phyloP scores from a whole-genome alignment of 192 early-diverging fungal genomes.

The Geranomyces michiganensis region DNA sequence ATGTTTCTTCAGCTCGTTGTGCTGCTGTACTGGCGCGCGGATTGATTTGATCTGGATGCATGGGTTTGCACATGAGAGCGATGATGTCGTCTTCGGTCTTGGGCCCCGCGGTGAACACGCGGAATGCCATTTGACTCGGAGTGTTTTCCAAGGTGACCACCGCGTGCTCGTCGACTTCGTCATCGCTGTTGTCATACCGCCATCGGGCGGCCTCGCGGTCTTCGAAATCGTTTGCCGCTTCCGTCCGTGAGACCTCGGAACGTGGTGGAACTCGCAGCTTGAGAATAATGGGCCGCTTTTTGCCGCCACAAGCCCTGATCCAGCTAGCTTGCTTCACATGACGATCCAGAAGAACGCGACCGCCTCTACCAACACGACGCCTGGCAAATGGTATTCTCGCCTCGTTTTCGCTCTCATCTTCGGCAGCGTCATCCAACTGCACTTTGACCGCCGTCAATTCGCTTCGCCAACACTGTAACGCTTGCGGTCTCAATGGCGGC shows the following conservation, averaged over 20 bases:
- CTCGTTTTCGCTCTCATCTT: conserved; percentile 26
- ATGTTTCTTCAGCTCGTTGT: conserved; percentile 28
- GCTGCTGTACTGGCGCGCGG: conserved; percentile 20
- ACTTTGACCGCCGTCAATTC: conserved; percentile 10
- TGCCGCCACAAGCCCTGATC: conserved; percentile 4
- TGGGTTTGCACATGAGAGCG: conserved; percentile 25
- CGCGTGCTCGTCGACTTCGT: conserved; percentile 31
- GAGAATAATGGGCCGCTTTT: not conserved
- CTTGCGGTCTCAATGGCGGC: conserved; percentile 39
- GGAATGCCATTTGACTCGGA: conserved; percentile 27
- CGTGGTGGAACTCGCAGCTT: not conserved
- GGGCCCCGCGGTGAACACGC: conserved; percentile 22
- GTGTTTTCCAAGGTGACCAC: conserved; percentile 16
- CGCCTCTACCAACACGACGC: conserved; percentile 74
- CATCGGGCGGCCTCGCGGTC: not conserved
- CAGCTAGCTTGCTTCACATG: conserved; percentile 35
- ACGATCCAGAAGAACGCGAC: conserved; percentile 76
- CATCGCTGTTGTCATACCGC: conserved; percentile 33
- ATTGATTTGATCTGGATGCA: conserved; percentile 29
- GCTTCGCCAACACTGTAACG: conserved; percentile 34
- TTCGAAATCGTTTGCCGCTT: not conserved
- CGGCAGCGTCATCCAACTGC: conserved; percentile 4
- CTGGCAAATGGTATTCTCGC: conserved; percentile 47
- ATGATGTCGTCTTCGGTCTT: conserved; percentile 23
- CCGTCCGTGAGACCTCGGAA: not conserved